These are phyloP conservation scores for Trametes coccinea DNA, from an alignment of 768 basidiomycete species.

Conservation along the genomic window DNA sequence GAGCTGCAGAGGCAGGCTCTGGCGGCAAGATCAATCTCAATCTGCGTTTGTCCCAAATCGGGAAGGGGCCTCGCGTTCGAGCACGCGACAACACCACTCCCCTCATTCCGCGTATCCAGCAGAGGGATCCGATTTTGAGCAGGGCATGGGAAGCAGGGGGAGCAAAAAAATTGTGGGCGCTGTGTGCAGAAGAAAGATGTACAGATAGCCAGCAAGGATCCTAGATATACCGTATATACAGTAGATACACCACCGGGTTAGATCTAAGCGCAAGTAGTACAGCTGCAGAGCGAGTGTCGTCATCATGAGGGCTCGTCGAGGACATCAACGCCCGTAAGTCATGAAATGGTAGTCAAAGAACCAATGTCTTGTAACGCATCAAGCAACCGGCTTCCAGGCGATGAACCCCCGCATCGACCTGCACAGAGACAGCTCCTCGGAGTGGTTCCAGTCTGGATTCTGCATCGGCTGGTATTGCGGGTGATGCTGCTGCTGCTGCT, in stretches of 20 bases:
- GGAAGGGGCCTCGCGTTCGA: conserved; percentile 14
- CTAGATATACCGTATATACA: background rate
- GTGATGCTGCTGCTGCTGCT: background rate
- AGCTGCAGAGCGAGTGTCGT: background rate
- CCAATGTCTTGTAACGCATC: background rate
- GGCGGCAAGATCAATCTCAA: conserved; percentile 19
- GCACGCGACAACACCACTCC: conserved; percentile 12
- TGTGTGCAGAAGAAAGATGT: background rate
- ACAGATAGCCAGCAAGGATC: background rate
- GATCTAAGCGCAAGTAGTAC: no score
- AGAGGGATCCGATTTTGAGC: background rate
- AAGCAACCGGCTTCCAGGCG: conserved; percentile 40
- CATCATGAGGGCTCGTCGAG: no score
- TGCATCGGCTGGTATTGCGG: background rate
- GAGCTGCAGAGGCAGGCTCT: background rate
- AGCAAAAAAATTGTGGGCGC: background rate
- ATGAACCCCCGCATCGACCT: conserved; percentile 52
- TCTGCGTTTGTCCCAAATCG: conserved; percentile 21
- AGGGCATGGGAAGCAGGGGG: background rate
- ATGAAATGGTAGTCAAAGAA: background rate
- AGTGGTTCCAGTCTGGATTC: conserved; percentile 24
- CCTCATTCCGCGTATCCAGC: background rate
- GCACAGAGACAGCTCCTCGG: conserved; percentile 27
- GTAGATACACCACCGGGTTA: no score
- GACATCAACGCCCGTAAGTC: background rate